Conservation (phyloP, 768 basidiomycete genomes). For the Termitomyces sp. region DNA sequence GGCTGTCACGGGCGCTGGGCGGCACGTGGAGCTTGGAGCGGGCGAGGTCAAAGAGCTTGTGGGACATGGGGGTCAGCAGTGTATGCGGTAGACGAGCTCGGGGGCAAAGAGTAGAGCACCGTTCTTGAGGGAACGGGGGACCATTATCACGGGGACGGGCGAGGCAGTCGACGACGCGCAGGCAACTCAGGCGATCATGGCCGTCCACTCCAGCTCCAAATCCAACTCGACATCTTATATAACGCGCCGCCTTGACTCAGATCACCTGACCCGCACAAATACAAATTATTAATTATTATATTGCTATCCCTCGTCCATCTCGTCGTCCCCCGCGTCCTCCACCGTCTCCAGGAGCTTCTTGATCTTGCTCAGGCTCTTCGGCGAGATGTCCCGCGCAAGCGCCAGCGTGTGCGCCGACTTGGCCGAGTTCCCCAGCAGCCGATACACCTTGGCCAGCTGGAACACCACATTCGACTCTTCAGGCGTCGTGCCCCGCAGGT, state of each 20-base stretch:
- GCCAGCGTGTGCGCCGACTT: conserved; percentile 86
- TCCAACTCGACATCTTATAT: conserved; percentile 21
- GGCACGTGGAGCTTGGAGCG: conserved; percentile 72
- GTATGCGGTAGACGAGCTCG: conserved; percentile 86
- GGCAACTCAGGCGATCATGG: conserved; percentile 42
- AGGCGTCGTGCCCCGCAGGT: conserved; percentile 77
- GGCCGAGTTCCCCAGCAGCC: conserved; percentile 71
- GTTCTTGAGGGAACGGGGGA: conserved; percentile 80
- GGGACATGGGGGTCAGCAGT: conserved; percentile 40
- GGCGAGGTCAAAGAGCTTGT: conserved; percentile 60
- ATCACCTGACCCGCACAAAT: conserved; percentile 18
- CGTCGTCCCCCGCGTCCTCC: conserved; percentile 59
- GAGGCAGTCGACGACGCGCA: conserved; percentile 16
- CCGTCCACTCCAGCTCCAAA: conserved; percentile 5
- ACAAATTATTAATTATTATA: conserved; percentile 16
- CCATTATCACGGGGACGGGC: conserved; percentile 56
- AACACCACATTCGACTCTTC: conserved; percentile 97
- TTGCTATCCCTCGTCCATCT: conserved; percentile 75
- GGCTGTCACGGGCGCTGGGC: conserved; percentile 57
- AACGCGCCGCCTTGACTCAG: conserved; percentile 9
- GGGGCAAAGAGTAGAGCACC: conserved; percentile 86
- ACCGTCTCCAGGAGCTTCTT: conserved; percentile 73
- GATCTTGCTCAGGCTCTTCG: conserved; percentile 83
- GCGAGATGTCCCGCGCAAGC: conserved; percentile 89
- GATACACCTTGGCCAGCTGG: conserved; percentile 91